These are phyloP conservation scores for Tetracladium setigerum DNA, from an alignment of 495 filamentous ascomycete genomes.

Conservation along the genomic window DNA sequence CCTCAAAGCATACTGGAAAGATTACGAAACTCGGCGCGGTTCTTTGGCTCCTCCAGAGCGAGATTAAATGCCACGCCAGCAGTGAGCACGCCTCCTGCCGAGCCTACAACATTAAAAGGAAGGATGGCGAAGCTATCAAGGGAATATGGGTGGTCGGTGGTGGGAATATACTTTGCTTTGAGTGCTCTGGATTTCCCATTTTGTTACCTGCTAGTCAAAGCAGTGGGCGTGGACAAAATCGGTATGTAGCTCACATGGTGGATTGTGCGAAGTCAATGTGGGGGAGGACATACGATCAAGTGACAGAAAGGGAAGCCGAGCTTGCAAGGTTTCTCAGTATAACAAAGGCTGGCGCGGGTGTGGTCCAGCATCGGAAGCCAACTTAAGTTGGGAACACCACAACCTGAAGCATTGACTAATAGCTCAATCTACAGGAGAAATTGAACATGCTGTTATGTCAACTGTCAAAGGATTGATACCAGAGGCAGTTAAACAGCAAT, in stretches of 20 bases:
- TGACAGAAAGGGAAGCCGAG: too few species aligned
- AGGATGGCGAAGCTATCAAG: conserved; percentile 74
- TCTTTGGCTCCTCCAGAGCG: conserved; percentile 15
- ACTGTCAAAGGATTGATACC: conserved; percentile 41
- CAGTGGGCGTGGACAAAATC: conserved; percentile 77
- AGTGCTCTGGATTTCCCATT: conserved; percentile 90
- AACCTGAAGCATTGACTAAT: conserved; percentile 8
- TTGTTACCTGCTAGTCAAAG: conserved; percentile 80
- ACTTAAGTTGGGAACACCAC: too few species aligned
- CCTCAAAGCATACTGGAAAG: conserved; percentile 4
- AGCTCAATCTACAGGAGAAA: conserved; percentile 26
- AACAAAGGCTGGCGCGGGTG: too few species aligned
- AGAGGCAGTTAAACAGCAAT: conserved; percentile 35
- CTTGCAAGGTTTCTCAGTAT: too few species aligned
- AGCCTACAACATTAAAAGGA: conserved; percentile 52
- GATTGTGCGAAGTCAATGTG: too few species aligned
- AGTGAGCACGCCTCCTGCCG: conserved; percentile 13
- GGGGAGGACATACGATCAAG: too few species aligned
- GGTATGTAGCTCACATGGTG: conserved; percentile 33
- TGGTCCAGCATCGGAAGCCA: too few species aligned
- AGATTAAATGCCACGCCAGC: conserved; percentile 6
- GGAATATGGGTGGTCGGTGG: conserved; percentile 90
- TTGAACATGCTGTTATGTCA: conserved; percentile 43
- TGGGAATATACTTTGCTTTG: conserved; percentile 82
- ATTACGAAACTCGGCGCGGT: conserved; percentile 12